These are phyloP conservation scores for Bonia amplexicaulis DNA, from an alignment of 176 grass and related monocot genomes.

Conservation along the genomic window DNA sequence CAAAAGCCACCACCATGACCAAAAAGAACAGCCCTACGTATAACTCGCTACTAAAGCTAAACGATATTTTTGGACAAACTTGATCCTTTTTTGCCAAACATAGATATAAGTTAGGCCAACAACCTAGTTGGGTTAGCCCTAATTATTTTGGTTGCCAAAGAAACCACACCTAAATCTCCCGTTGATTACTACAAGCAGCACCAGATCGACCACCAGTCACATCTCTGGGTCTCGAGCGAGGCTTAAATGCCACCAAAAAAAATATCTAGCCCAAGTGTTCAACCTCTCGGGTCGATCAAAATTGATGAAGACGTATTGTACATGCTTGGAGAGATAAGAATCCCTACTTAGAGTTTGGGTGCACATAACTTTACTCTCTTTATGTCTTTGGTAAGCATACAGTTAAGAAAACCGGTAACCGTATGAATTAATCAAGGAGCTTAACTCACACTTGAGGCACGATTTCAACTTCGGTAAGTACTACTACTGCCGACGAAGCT, in stretches of 20 bases:
- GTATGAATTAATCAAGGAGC: not conserved
- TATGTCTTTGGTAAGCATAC: too few species aligned
- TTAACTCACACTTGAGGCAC: not conserved
- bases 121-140: not conserved
- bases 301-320: not conserved
- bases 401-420: not conserved
- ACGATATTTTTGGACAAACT: not conserved
- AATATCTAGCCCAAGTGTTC: constrained; percentile 11
- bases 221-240: not conserved
- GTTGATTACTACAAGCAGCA: not conserved
- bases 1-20: too few species aligned
- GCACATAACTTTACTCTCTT: not conserved
- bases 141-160: not conserved
- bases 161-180: not conserved
- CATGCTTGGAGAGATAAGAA: not conserved
- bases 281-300: not conserved
- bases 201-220: not conserved
- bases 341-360: not conserved
- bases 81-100: not conserved
- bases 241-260: not conserved
- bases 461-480: too few species aligned
- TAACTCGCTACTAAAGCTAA: not conserved
- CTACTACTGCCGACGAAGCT: too few species aligned
- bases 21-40: too few species aligned
- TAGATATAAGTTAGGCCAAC: not conserved